phyloP scores from a whole-genome alignment of 768 basidiomycete species.

The Boletellus ananiceps region DNA sequence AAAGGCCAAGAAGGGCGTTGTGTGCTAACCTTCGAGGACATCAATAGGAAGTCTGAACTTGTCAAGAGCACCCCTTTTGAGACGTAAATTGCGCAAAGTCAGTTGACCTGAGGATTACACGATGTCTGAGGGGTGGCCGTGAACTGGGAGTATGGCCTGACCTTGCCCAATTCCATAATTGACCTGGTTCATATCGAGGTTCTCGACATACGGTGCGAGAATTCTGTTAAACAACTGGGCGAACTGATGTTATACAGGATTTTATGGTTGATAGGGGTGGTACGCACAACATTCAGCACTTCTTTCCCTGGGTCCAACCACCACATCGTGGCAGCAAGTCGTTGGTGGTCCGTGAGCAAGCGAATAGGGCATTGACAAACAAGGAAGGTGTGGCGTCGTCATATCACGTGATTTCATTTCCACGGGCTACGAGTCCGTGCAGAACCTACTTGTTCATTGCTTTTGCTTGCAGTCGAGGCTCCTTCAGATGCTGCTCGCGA shows the following conservation, averaged over 20 bases:
- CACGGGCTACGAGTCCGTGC: too few relatives aligned
- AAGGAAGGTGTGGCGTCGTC: slow-evolving; percentile 19
- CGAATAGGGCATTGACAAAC: slow-evolving; percentile 31
- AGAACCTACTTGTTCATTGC: too few relatives aligned
- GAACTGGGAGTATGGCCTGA: slow-evolving; percentile 19
- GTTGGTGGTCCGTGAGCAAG: slow-evolving; percentile 8
- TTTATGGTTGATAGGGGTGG: not conserved
- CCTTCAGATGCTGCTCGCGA: too few relatives aligned
- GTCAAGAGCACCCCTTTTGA: slow-evolving; percentile 92
- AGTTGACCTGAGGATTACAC: slow-evolving; percentile 53
- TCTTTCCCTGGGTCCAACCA: slow-evolving; percentile 87
- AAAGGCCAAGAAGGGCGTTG: not conserved
- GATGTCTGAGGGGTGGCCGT: slow-evolving; percentile 2
- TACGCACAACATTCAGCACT: slow-evolving; percentile 64
- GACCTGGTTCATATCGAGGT: slow-evolving; percentile 90
- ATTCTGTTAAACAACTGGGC: slow-evolving; percentile 80
- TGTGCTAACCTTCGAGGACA: slow-evolving; percentile 74
- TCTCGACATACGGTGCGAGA: slow-evolving; percentile 93
- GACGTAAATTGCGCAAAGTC: slow-evolving; percentile 71
- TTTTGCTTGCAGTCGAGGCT: too few relatives aligned
- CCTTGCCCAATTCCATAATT: slow-evolving; percentile 92
- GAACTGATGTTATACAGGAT: not conserved
- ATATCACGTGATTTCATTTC: slow-evolving; percentile 24
- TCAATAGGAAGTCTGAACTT: slow-evolving; percentile 95
- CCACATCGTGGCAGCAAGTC: slow-evolving; percentile 54